A percentile compares a stretch with the other conserved stretches of the same genome.
phyloP scores from a whole-genome alignment of 768 basidiomycete genomes.

The Pleurotus djamor region DNA sequence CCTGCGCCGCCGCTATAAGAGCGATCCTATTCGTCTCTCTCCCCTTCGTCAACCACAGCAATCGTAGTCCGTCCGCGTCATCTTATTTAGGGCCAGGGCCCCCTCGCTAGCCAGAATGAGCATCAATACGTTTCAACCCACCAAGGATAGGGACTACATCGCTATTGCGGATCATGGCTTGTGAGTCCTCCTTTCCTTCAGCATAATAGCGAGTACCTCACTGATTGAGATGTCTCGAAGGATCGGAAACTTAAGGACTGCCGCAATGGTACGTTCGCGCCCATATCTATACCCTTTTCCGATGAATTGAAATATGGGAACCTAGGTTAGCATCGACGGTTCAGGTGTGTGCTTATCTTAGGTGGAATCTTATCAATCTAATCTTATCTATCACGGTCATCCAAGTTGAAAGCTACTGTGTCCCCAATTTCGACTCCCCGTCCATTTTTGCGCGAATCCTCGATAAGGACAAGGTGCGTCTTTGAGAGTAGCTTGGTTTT shows the following conservation, averaged over 20 bases:
- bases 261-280: conserved; percentile 46
- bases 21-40: too few species aligned
- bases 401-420: conserved; percentile 87
- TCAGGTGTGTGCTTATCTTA: conserved; percentile 48
- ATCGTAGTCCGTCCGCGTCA: too few species aligned
- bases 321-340: conserved; percentile 69
- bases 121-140: conserved; percentile 47
- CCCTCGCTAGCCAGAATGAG: conserved; percentile 29
- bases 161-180: conserved; percentile 80
- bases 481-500: background rate
- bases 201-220: background rate
- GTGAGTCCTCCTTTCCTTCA: conserved; percentile 35
- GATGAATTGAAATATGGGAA: background rate
- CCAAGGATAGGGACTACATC: conserved; percentile 61
- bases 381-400: background rate
- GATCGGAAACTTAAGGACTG: conserved; percentile 83
- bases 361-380: background rate
- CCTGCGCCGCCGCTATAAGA: background rate
- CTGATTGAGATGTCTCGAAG: conserved; percentile 29
- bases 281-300: background rate
- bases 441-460: conserved; percentile 89
- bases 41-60: too few species aligned
- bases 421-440: conserved; percentile 93
- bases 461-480: conserved; percentile 69
- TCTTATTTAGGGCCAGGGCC: background rate